phyloP scores from a whole-genome alignment of 2,329 filamentous ascomycete genomes.

The Lachnellula hyalina region DNA sequence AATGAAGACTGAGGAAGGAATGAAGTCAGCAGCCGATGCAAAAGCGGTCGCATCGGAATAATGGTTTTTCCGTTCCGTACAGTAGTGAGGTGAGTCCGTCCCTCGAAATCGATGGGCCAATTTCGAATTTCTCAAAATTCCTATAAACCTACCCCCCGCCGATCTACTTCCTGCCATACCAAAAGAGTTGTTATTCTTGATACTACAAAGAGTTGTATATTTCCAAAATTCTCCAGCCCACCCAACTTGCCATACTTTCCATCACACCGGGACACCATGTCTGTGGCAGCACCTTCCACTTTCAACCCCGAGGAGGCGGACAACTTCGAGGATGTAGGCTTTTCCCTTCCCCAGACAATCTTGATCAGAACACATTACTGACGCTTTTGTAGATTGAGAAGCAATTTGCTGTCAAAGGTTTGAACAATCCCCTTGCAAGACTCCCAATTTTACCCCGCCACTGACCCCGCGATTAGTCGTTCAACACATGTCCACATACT shows the following conservation, averaged over 20 bases:
- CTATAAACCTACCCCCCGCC: not conserved
- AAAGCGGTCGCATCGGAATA: not conserved
- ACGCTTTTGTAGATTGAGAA: conserved; percentile 76
- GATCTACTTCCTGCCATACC: not conserved
- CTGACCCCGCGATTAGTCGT: conserved; percentile 51
- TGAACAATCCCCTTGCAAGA: conserved; percentile 1
- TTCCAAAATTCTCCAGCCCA: not conserved
- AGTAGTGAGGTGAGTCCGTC: not conserved
- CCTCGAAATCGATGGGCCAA: not conserved
- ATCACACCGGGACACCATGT: conserved; percentile 10
- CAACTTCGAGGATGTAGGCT: conserved; percentile 63
- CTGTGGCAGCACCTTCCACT: conserved; percentile 26
- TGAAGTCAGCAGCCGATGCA: not conserved
- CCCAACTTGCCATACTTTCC: not conserved
- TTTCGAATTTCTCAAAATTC: not conserved
- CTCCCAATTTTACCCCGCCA: conserved; percentile 17
- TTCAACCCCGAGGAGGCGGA: conserved; percentile 59
- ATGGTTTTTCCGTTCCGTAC: not conserved
- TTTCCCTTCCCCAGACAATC: conserved; percentile 1
- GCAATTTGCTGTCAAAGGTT: conserved; percentile 96
- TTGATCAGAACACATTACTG: conserved; percentile 1
- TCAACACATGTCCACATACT: conserved; percentile 95
- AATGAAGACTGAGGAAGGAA: not conserved
- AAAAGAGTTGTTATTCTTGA: not conserved
- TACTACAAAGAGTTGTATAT: not conserved